phyloP scores from a whole-genome alignment of 805 yeast genomes.

The Candida chilensis region DNA sequence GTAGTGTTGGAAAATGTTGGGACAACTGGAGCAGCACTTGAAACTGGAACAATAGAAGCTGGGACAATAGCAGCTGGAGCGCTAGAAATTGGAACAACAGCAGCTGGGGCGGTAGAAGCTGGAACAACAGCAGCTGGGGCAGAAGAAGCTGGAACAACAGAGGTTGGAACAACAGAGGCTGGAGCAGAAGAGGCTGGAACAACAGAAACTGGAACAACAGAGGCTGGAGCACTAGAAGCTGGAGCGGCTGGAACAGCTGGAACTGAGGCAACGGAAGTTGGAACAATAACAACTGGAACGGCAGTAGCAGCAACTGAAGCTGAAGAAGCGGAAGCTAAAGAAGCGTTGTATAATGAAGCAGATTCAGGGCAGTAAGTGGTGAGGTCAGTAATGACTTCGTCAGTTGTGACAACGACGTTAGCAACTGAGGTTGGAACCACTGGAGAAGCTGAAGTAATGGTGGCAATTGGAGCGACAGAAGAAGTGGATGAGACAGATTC shows the following conservation, averaged over 20 bases:
- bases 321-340: not conserved
- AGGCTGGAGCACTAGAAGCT: not conserved
- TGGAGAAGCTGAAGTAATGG: too few relatives aligned
- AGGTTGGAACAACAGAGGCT: not conserved
- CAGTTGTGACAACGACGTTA: not conserved
- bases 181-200: not conserved
- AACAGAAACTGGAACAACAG: not conserved
- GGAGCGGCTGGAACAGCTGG: slow-evolving; percentile 5
- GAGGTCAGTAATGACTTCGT: not conserved
- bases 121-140: too few relatives aligned
- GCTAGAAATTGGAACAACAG: too few relatives aligned
- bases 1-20: too few relatives aligned
- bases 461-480: slow-evolving; percentile 4
- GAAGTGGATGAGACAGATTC: slow-evolving; percentile 3
- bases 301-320: not conserved
- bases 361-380: slow-evolving; percentile 1
- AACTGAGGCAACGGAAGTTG: slow-evolving; percentile 6
- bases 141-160: not conserved
- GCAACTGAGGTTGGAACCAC: not conserved
- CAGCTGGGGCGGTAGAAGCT: too few relatives aligned
- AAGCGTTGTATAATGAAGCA: not conserved
- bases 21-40: slow-evolving; percentile 1
- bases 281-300: slow-evolving; percentile 6
- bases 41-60: too few relatives aligned
- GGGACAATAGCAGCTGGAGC: too few relatives aligned